Conservation (phyloP, 345 rosid genomes). For the Hevea brasiliensis region DNA sequence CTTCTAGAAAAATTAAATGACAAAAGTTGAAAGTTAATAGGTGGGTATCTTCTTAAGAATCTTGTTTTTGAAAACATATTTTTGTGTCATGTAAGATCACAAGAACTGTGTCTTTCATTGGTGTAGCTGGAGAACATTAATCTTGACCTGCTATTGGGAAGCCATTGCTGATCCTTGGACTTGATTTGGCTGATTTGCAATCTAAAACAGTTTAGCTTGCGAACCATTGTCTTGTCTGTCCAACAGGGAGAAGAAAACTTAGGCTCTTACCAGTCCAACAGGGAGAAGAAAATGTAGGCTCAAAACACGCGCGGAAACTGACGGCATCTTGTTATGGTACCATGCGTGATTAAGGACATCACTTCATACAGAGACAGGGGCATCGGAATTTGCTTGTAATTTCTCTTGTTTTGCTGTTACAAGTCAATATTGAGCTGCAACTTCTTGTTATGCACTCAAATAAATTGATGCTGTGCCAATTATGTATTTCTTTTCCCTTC, state of each 20-base stretch:
- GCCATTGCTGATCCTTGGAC: background rate
- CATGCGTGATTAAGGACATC: background rate
- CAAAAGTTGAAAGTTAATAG: constrained; percentile 35
- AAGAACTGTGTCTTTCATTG: background rate
- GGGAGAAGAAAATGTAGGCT: background rate
- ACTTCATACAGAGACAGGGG: too few relatives aligned
- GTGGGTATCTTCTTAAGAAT: background rate
- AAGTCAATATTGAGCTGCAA: too few relatives aligned
- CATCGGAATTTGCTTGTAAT: background rate
- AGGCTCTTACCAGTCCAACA: background rate
- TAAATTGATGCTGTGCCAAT: too few relatives aligned
- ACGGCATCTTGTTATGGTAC: background rate
- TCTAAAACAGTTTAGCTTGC: background rate
- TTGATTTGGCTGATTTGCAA: background rate
- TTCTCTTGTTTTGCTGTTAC: too few relatives aligned
- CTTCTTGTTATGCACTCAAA: too few relatives aligned
- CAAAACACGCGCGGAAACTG: background rate
- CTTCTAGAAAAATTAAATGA: constrained; percentile 72
- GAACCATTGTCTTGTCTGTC: background rate
- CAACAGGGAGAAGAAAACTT: background rate
- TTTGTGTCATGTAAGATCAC: background rate
- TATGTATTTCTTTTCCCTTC: too few relatives aligned
- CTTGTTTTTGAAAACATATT: background rate
- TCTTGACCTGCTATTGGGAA: background rate
- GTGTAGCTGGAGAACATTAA: background rate